Evolutionary conservation across 495 filamentous ascomycete species (phyloP).

Genomic region (Penicillium bovifimosum): DNA sequence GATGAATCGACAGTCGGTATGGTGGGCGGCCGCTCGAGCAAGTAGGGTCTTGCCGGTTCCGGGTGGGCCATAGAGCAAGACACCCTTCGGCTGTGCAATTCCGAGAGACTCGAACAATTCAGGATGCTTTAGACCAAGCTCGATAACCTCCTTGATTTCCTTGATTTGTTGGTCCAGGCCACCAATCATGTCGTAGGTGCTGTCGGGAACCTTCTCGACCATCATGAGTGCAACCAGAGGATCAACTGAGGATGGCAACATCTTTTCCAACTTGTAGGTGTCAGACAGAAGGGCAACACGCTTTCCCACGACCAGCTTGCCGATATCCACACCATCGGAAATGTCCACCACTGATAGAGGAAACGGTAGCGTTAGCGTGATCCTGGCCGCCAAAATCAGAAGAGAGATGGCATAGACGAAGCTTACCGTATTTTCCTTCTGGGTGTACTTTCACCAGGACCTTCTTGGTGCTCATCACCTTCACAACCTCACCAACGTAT

Average conservation of each 20-base stretch:
- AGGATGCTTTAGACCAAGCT: slow-evolving; percentile 95
- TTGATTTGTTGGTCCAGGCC: slow-evolving; percentile 99
- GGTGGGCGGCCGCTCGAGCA: slow-evolving; percentile 92
- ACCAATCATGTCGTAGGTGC: slow-evolving; percentile 99
- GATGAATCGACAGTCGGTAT: slow-evolving; percentile 98
- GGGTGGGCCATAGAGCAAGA: slow-evolving; percentile 92
- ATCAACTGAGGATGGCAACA: slow-evolving; percentile 94
- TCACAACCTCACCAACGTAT: slow-evolving; percentile 98
- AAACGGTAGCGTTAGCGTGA: slow-evolving; percentile 10
- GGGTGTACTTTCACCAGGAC: slow-evolving; percentile 98
- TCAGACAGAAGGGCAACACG: slow-evolving; percentile 94
- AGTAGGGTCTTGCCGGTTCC: slow-evolving; percentile 97
- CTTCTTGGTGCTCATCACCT: slow-evolving; percentile 99
- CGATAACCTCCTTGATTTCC: slow-evolving; percentile 99
- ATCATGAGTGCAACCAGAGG: slow-evolving; percentile 99
- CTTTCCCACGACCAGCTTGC: slow-evolving; percentile 95
- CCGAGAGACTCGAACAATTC: slow-evolving; percentile 98
- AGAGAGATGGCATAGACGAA: background rate
- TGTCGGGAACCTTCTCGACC: slow-evolving; percentile 99
- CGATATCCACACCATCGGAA: slow-evolving; percentile 86
- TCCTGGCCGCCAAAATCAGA: background rate
- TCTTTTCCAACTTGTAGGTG: slow-evolving; percentile 96
- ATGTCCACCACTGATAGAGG: slow-evolving; percentile 83
- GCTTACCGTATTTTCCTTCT: slow-evolving; percentile 97
- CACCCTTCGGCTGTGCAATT: slow-evolving; percentile 96